These are phyloP conservation scores for Neurospora tetrasperma DNA, from an alignment of 495 filamentous ascomycete species.

Conservation along the genomic window DNA sequence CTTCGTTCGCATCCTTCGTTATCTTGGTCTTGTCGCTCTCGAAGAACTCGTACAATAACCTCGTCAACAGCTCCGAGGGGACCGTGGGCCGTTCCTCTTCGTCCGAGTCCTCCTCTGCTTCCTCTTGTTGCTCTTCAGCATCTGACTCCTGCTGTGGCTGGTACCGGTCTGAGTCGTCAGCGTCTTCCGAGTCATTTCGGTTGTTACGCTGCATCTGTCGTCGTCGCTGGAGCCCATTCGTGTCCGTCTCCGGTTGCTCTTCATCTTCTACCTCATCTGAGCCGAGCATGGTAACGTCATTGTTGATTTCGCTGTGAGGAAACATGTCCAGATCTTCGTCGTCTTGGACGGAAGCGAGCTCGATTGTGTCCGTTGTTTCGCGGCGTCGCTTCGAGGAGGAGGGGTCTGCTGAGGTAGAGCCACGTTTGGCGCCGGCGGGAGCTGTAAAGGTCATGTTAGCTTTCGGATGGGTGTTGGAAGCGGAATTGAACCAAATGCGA, in stretches of 20 bases:
- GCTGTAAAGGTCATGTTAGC: not conserved
- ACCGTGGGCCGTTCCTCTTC: conserved; percentile 40
- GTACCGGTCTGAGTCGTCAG: not conserved
- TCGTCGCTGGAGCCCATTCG: not conserved
- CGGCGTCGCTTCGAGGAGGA: not conserved
- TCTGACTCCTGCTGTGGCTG: conserved; percentile 15
- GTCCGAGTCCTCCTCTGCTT: conserved; percentile 20
- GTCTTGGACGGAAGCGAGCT: not conserved
- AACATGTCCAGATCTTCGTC: not conserved
- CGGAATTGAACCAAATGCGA: not conserved
- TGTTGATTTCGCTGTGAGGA: not conserved
- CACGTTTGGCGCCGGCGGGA: not conserved
- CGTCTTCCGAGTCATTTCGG: not conserved
- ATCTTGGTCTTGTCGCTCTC: conserved; percentile 60
- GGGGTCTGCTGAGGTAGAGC: not conserved
- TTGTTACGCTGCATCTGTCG: not conserved
- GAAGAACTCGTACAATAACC: conserved; percentile 71
- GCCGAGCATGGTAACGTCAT: not conserved
- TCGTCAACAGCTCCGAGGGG: conserved; percentile 62
- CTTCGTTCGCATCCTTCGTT: conserved; percentile 64
- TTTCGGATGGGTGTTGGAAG: not conserved
- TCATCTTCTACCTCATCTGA: not conserved
- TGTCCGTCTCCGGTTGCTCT: not conserved
- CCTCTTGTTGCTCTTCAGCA: conserved; percentile 9
- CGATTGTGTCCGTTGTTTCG: not conserved